These are phyloP conservation scores for Volvox reticuliferus DNA, from an alignment of 139 green algal genomes.

Conservation along the genomic window DNA sequence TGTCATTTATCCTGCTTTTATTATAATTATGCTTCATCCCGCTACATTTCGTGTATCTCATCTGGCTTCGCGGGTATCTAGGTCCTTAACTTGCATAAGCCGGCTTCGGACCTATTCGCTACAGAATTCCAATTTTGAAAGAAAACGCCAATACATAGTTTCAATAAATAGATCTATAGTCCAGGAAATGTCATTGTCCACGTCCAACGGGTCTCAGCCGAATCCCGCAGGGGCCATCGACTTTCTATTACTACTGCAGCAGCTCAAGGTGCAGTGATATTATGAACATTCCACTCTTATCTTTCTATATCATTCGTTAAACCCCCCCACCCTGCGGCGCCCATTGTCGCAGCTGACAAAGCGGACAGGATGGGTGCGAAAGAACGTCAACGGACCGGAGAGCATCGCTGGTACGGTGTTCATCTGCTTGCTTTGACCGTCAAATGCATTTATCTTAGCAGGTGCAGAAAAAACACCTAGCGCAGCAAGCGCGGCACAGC, in stretches of 20 bases:
- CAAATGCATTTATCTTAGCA: too few species aligned
- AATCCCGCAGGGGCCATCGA: conserved; percentile 71
- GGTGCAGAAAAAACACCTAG: too few species aligned
- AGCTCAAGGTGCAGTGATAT: conserved; percentile 77
- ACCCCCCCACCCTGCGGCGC: too few species aligned
- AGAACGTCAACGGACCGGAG: conserved; percentile 82
- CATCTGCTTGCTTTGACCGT: too few species aligned
- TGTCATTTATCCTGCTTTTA: too few species aligned
- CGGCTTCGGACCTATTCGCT: too few species aligned
- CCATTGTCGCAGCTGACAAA: conserved; percentile 77
- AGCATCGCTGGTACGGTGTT: conserved; percentile 79
- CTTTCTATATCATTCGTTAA: not conserved
- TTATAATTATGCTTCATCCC: not conserved
- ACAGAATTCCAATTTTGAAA: too few species aligned
- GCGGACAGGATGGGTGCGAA: conserved; percentile 91
- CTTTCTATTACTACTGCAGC: conserved; percentile 80
- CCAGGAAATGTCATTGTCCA: not conserved
- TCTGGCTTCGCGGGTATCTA: not conserved
- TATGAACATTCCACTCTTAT: not conserved
- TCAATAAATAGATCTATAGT: not conserved
- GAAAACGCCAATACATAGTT: too few species aligned
- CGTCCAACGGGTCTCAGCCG: conserved; percentile 29
- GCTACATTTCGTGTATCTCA: not conserved
- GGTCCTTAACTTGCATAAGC: too few species aligned
- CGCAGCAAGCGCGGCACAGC: too few species aligned